phyloP scores from a whole-genome alignment of 495 filamentous ascomycete genomes.

The Hypoxylon fuscum region DNA sequence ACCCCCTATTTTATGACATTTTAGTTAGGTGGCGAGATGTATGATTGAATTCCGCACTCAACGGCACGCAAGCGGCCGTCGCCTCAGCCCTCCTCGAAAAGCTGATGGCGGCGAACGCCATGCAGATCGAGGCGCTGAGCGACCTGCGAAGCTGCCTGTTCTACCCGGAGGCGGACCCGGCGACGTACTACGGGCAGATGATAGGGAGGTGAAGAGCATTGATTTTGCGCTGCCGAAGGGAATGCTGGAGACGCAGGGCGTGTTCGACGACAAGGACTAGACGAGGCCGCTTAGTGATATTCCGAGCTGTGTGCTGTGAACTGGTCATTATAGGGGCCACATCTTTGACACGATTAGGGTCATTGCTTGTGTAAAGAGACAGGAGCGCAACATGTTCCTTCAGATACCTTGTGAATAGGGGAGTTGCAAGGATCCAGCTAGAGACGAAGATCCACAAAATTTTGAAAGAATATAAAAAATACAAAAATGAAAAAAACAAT shows the following conservation, averaged over 20 bases:
- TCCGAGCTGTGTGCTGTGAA: slow-evolving; percentile 6
- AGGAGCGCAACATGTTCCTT: background rate
- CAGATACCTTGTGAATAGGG: no score
- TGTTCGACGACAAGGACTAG: slow-evolving; percentile 16
- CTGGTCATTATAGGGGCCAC: background rate
- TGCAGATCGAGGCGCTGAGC: slow-evolving; percentile 7
- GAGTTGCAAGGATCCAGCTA: no score
- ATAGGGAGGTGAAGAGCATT: background rate
- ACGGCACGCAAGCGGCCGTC: background rate
- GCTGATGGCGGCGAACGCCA: slow-evolving; percentile 6
- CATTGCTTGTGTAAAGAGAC: no score
- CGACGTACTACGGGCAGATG: slow-evolving; percentile 8
- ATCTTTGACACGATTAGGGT: background rate
- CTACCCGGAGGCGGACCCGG: slow-evolving; percentile 10
- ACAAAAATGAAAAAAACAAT: no score
- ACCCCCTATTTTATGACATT: no score
- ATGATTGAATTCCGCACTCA: no score
- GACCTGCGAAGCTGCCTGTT: slow-evolving; percentile 18
- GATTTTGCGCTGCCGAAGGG: slow-evolving; percentile 8
- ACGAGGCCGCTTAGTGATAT: slow-evolving; percentile 1
- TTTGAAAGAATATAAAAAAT: no score
- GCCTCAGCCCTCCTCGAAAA: background rate
- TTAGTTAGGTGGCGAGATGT: no score
- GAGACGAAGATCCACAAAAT: no score
- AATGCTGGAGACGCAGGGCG: slow-evolving; percentile 17